Evolutionary conservation across 805 yeast species (phyloP).

Genomic region (Millerozyma acaciae): DNA sequence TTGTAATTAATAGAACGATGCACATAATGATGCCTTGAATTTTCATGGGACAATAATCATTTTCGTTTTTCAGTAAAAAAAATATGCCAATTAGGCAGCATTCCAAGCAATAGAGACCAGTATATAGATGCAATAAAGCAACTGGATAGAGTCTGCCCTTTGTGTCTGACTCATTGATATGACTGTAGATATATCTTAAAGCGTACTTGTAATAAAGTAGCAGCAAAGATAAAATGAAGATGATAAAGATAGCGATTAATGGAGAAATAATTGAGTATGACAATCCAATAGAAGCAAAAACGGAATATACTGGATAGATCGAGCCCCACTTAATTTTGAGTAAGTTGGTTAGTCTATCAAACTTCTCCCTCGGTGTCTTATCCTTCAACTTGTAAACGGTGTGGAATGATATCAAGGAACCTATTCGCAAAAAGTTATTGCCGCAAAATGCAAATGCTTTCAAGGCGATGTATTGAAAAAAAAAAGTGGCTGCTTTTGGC

Average conservation of each 20-base stretch:
- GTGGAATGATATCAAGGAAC: slow-evolving; percentile 42
- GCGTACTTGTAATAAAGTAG: slow-evolving; percentile 69
- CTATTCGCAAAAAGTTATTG: slow-evolving; percentile 59
- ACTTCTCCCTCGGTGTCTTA: slow-evolving; percentile 59
- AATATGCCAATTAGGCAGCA: slow-evolving; percentile 74
- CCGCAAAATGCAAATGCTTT: slow-evolving; percentile 79
- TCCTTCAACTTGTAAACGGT: slow-evolving; percentile 37
- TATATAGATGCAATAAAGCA: slow-evolving; percentile 71
- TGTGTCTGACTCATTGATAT: slow-evolving; percentile 55
- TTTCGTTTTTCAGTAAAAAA: slow-evolving; percentile 52
- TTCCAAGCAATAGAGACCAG: slow-evolving; percentile 81
- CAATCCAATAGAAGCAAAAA: slow-evolving; percentile 72
- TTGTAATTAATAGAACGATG: slow-evolving; percentile 47
- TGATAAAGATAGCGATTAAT: slow-evolving; percentile 58
- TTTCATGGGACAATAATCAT: slow-evolving; percentile 40
- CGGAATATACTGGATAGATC: slow-evolving; percentile 70
- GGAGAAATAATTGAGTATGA: slow-evolving; percentile 82
- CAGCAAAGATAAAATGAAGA: slow-evolving; percentile 50
- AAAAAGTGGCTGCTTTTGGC: slow-evolving; percentile 84
- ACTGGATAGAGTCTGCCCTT: slow-evolving; percentile 67
- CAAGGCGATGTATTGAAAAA: slow-evolving; percentile 70
- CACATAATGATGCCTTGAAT: slow-evolving; percentile 53
- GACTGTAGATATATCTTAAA: slow-evolving; percentile 52
- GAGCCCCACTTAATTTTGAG: slow-evolving; percentile 72
- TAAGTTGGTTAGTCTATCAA: slow-evolving; percentile 40